phyloP scores from a whole-genome alignment of 2,329 filamentous ascomycete genomes.

The Penicillium thymicola region DNA sequence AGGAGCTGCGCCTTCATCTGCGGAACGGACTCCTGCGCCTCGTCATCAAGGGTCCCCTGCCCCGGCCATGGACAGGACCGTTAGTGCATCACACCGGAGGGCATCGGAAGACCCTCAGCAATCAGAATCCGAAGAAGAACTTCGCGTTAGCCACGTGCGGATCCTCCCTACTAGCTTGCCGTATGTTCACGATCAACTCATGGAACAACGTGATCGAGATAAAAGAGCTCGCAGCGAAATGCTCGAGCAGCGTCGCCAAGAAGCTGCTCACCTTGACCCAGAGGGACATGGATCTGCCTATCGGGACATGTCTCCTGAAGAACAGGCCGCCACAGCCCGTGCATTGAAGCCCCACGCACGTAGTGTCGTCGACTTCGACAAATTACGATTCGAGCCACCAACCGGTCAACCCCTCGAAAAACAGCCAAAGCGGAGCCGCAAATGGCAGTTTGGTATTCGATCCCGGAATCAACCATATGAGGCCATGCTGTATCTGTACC shows the following conservation, averaged over 20 bases:
- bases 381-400: slow-evolving; percentile 55
- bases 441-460: slow-evolving; percentile 97
- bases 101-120: slow-evolving; percentile 25
- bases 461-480: slow-evolving; percentile 92
- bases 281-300: slow-evolving; percentile 20
- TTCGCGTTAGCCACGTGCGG: slow-evolving; percentile 78
- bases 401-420: slow-evolving; percentile 46
- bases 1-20: slow-evolving; percentile 30
- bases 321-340: slow-evolving; percentile 76
- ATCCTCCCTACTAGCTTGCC: slow-evolving; percentile 89
- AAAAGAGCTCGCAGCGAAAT: slow-evolving; percentile 35
- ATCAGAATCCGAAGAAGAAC: slow-evolving; percentile 33
- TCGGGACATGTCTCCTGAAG: slow-evolving; percentile 52
- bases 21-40: slow-evolving; percentile 19
- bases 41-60: slow-evolving; percentile 21
- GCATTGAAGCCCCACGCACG: slow-evolving; percentile 82
- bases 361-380: slow-evolving; percentile 65
- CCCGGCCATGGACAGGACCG: slow-evolving; percentile 20
- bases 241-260: slow-evolving; percentile 45
- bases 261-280: slow-evolving; percentile 20
- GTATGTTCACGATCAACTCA: slow-evolving; percentile 84
- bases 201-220: slow-evolving; percentile 56
- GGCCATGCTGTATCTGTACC: slow-evolving; percentile 92
- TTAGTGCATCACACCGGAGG: slow-evolving; percentile 28
- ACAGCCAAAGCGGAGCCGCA: slow-evolving; percentile 64